Base-by-base conservation (phyloP, 371 early-diverging fungal genomes). In the Amoeboradix gromovi region DNA sequence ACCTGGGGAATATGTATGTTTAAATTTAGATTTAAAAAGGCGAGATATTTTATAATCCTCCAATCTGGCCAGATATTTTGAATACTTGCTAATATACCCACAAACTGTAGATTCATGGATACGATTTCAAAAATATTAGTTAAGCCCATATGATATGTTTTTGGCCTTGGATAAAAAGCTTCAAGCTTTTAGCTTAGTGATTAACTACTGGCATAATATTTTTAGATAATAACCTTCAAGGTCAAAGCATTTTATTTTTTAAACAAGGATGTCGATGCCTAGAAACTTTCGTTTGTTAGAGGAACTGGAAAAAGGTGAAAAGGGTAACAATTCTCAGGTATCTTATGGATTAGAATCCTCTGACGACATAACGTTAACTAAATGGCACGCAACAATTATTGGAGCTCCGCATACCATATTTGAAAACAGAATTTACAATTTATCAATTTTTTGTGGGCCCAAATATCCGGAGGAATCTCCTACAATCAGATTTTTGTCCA, bases 341-440 rank as follows among this genome's bases (percentile, higher is more conserved):
- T 87, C 87, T 75, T 94, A 93, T 77, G 96, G 96, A 48, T 81
- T 96, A 68, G 83, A 85, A 28, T 86, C 91, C 73, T 80, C 83
- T 30, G 94, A 92, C 70, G 89, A 92, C 76, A 79, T 86, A 17
- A 75, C 83, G 74, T 81, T 91, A 85, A 78, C 84, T 67, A 79
- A 84, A 71, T 96, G 96, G 96, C 86, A 90, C 73, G 96, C 90
- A 2, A 92, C 94, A 67, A 93, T 96, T 74, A 84, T 96, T 68
- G 94, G 95, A n/a, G 90, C 93, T 29, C 81, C 83, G 71, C 84
- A 89, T 74, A 85, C 91, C 29, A 85, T 86, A 29, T 91, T 91
- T 73, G 92, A 94, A 76, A 92, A 91, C 80, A 83, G 94, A 31
- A 92, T 95, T 71, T 93, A 94, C 79, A 82, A 83, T 71, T 80